Conservation (phyloP, 2,329 filamentous ascomycete genomes). For the Trichoderma endophyticum region DNA sequence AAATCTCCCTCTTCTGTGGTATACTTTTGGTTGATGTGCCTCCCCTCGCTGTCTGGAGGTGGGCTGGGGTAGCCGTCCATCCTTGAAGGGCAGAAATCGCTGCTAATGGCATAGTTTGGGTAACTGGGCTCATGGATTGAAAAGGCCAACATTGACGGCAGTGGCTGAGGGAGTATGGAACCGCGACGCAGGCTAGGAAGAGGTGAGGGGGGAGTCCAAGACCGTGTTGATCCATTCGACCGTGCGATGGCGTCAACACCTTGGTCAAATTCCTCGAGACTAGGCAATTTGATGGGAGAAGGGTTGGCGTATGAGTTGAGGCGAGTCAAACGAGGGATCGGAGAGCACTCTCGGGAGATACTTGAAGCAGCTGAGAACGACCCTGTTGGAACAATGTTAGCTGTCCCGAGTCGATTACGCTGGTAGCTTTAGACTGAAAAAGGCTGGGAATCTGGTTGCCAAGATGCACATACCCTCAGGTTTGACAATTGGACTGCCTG, state of each 20-base stretch:
- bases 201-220: conserved; percentile 31
- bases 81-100: conserved; percentile 23
- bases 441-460: neutral
- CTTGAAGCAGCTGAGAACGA: conserved; percentile 25
- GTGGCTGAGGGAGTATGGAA: conserved; percentile 26
- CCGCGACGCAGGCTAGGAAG: conserved; percentile 26
- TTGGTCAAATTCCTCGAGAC: conserved; percentile 38
- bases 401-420: neutral
- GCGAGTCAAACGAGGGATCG: conserved; percentile 26
- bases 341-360: conserved; percentile 26
- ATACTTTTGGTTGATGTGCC: conserved; percentile 45
- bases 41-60: conserved; percentile 36
- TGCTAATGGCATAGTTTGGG: conserved; percentile 24
- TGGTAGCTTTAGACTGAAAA: neutral
- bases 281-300: conserved; percentile 32
- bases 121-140: conserved; percentile 20
- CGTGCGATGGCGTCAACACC: conserved; percentile 37
- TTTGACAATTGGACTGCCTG: conserved; percentile 35
- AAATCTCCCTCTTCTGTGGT: conserved; percentile 43
- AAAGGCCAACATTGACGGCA: conserved; percentile 26
- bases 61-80: conserved; percentile 36
- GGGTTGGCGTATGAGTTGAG: conserved; percentile 18
- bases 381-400: conserved; percentile 21
- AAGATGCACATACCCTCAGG: conserved; percentile 29
- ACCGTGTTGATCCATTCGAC: conserved; percentile 29